Evolutionary conservation across 73 alveolate genomes (phyloP).

Genomic region (Paramecium sexaurelia): DNA sequence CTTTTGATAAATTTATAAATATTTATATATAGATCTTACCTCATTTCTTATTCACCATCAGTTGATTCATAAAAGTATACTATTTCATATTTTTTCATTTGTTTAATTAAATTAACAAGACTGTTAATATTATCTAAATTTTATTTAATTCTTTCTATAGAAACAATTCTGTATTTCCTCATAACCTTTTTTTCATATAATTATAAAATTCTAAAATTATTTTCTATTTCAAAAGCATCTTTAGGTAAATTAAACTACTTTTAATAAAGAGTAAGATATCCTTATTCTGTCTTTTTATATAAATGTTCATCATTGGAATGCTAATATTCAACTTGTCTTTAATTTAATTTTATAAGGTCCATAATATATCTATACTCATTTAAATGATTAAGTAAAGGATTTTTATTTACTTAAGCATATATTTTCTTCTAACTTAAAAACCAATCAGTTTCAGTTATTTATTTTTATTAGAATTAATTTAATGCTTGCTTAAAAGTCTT

Average conservation of each 20-base stretch:
- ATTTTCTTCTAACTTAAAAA: slow-evolving; percentile 17
- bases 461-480: background rate
- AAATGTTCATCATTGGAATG: background rate
- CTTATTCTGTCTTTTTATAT: background rate
- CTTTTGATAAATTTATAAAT: background rate
- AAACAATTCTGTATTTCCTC: background rate
- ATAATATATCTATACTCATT: background rate
- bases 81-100: slow-evolving; percentile 12
- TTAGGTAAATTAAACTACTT: background rate
- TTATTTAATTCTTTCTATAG: background rate
- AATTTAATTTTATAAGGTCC: background rate
- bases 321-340: slow-evolving; percentile 11
- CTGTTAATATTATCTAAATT: background rate
- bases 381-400: background rate
- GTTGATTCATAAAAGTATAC: background rate
- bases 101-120: background rate
- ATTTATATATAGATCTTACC: background rate
- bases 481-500: background rate
- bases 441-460: slow-evolving; percentile 9
- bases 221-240: background rate
- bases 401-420: background rate
- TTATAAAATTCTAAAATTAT: background rate
- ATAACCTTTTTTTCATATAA: slow-evolving; percentile 16
- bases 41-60: background rate
- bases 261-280: background rate